Evolutionary conservation across 441 rosid genomes (phyloP).

Genomic region (Erodium trifolium): DNA sequence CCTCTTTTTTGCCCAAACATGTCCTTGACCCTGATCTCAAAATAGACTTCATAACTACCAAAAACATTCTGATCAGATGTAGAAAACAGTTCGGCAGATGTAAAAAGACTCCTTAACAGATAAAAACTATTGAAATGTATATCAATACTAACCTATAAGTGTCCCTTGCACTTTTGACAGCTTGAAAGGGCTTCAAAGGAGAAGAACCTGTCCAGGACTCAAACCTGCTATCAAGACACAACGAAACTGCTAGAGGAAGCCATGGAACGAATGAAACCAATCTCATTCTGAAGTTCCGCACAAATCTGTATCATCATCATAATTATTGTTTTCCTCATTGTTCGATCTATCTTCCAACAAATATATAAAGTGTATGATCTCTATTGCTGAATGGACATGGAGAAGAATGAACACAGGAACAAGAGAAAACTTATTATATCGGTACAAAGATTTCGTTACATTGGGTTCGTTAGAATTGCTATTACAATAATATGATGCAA

Average conservation of each 20-base stretch:
- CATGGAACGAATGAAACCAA: slow-evolving; percentile 44
- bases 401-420: neutral
- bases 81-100: no score
- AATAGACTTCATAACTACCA: no score
- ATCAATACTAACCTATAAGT: neutral
- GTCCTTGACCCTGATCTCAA: no score
- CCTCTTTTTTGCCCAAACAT: no score
- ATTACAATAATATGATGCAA: neutral
- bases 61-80: no score
- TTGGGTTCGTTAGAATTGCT: neutral
- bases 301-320: no score
- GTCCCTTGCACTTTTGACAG: slow-evolving; percentile 25
- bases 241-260: slow-evolving; percentile 57
- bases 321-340: neutral
- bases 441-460: neutral
- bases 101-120: no score
- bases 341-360: neutral
- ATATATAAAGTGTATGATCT: no score
- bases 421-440: neutral
- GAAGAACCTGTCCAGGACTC: slow-evolving; percentile 45
- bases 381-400: no score
- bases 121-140: no score
- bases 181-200: slow-evolving; percentile 63
- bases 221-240: slow-evolving; percentile 50
- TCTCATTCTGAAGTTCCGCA: neutral